Conservation (phyloP, 2,329 filamentous ascomycete species). For the Beauveria sp. region DNA sequence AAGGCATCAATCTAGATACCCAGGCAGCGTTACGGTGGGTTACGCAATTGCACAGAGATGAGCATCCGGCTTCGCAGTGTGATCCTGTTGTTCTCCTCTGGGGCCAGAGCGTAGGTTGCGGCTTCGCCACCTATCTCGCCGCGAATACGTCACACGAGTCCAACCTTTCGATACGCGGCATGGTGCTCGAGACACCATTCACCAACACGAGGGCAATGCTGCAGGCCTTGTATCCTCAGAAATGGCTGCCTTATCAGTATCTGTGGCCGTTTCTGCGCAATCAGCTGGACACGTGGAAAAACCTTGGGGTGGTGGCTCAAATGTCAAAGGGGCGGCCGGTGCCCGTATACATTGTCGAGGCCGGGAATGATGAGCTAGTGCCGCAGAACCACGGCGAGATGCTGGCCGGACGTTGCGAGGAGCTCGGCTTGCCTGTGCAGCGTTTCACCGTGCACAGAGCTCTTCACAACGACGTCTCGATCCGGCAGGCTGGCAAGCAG, state of each 20-base stretch:
- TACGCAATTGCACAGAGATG: slow-evolving; percentile 30
- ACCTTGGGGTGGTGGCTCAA: slow-evolving; percentile 36
- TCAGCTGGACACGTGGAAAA: slow-evolving; percentile 47
- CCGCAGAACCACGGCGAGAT: slow-evolving; percentile 41
- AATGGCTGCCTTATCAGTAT: slow-evolving; percentile 71
- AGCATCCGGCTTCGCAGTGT: slow-evolving; percentile 13
- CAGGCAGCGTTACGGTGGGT: slow-evolving; percentile 59
- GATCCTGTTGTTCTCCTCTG: slow-evolving; percentile 51
- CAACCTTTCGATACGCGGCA: slow-evolving; percentile 33
- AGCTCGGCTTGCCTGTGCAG: slow-evolving; percentile 38
- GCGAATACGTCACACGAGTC: slow-evolving; percentile 27
- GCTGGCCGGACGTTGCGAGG: slow-evolving; percentile 39
- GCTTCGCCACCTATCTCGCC: slow-evolving; percentile 58
- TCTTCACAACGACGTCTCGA: slow-evolving; percentile 50
- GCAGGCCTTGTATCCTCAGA: slow-evolving; percentile 64
- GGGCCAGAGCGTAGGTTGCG: slow-evolving; percentile 72
- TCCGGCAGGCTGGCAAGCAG: slow-evolving; percentile 35
- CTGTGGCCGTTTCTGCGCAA: slow-evolving; percentile 67
- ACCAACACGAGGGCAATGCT: slow-evolving; percentile 65
- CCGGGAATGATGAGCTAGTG: slow-evolving; percentile 52
- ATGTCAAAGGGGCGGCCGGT: slow-evolving; percentile 14
- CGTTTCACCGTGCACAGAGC: slow-evolving; percentile 38
- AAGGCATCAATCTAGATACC: slow-evolving; percentile 62
- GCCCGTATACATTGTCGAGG: slow-evolving; percentile 46
- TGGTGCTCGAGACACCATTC: slow-evolving; percentile 73